phyloP scores from a whole-genome alignment of 1,284 basidiomycete species.

The Porogramme epimiltina region DNA sequence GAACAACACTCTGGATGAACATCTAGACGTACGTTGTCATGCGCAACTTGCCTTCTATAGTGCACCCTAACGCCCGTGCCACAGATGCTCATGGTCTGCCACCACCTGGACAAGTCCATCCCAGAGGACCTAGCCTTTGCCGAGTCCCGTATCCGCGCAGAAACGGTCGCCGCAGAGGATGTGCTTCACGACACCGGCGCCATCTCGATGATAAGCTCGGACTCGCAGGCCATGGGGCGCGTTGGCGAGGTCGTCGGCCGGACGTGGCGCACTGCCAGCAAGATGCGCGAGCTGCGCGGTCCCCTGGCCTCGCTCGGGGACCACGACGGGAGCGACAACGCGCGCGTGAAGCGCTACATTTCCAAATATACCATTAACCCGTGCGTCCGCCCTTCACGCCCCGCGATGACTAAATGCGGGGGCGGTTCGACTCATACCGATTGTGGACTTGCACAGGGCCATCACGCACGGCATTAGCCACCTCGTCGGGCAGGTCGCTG shows the following conservation, averaged over 20 bases:
- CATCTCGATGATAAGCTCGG: slow-evolving; percentile 95
- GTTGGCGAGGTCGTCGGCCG: slow-evolving; percentile 93
- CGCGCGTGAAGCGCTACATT: slow-evolving; percentile 96
- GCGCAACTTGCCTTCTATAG: neutral
- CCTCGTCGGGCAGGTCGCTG: slow-evolving; percentile 82
- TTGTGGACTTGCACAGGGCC: slow-evolving; percentile 55
- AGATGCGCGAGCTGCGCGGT: slow-evolving; percentile 85
- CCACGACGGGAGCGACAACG: slow-evolving; percentile 76
- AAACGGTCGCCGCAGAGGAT: slow-evolving; percentile 98
- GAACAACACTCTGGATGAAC: slow-evolving; percentile 94
- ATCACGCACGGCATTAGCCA: slow-evolving; percentile 94
- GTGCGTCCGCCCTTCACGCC: slow-evolving; percentile 50
- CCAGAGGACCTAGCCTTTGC: slow-evolving; percentile 96
- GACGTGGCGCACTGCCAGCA: slow-evolving; percentile 97
- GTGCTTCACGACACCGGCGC: slow-evolving; percentile 94
- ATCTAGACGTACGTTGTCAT: slow-evolving; percentile 78
- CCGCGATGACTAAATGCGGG: neutral
- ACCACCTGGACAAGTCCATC: slow-evolving; percentile 88
- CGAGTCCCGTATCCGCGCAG: slow-evolving; percentile 94
- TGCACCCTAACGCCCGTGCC: slow-evolving; percentile 1
- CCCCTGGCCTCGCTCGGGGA: slow-evolving; percentile 69
- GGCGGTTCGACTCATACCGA: neutral
- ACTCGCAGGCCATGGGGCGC: slow-evolving; percentile 97
- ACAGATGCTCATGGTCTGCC: slow-evolving; percentile 97
- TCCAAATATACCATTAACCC: slow-evolving; percentile 99